Evolutionary conservation across 2,329 filamentous ascomycete genomes (phyloP).

Genomic region (Cercospora nicotianae): DNA sequence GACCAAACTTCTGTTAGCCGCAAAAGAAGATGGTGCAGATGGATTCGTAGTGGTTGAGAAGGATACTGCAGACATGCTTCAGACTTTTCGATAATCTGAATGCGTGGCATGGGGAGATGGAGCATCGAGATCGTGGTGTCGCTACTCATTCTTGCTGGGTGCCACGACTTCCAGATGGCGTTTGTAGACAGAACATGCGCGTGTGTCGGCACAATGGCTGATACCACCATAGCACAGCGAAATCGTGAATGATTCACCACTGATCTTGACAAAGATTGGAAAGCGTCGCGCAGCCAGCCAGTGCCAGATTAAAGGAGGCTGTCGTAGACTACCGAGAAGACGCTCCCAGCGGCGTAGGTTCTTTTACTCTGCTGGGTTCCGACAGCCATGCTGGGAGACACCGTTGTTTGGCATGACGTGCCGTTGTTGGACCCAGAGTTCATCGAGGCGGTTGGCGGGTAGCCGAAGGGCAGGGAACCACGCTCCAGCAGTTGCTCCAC

Average conservation of each 20-base stretch:
- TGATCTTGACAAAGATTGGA: background rate
- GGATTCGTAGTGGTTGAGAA: conserved; percentile 27
- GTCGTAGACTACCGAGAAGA: background rate
- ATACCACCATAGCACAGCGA: background rate
- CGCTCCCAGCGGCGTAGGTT: background rate
- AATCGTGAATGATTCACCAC: background rate
- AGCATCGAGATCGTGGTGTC: background rate
- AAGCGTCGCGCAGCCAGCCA: background rate
- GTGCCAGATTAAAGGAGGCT: background rate
- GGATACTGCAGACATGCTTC: conserved; percentile 17
- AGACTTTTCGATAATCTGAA: conserved; percentile 19
- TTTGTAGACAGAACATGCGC: background rate
- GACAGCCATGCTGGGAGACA: background rate
- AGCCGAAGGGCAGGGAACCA: background rate
- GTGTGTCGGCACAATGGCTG: background rate
- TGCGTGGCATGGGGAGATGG: background rate
- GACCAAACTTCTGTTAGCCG: conserved; percentile 41
- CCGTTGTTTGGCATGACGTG: background rate
- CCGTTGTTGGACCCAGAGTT: background rate
- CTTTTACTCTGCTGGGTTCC: background rate
- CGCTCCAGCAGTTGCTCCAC: background rate
- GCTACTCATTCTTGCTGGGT: background rate
- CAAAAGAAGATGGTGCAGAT: conserved; percentile 9
- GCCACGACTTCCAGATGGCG: background rate
- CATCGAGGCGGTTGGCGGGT: background rate